A percentile compares a stretch with the other conserved stretches of the same genome.
These are phyloP conservation scores for Epichloe gansuensis DNA, from an alignment of 2,329 filamentous ascomycete species.

Conservation along the genomic window DNA sequence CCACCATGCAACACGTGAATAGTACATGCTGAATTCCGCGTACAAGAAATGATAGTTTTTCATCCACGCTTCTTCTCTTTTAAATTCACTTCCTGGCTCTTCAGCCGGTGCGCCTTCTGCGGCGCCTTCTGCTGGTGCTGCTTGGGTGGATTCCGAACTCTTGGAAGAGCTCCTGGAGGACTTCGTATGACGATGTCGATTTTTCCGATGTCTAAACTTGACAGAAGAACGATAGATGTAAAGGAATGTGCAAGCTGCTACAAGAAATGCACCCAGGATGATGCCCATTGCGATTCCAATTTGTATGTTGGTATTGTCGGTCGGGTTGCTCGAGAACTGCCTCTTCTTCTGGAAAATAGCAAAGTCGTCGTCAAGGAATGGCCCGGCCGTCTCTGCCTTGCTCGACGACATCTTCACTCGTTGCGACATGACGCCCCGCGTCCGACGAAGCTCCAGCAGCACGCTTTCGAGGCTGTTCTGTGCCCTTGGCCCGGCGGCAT, in stretches of 20 bases:
- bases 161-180: conserved; percentile 18
- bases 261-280: conserved; percentile 27
- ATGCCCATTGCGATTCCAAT: conserved; percentile 33
- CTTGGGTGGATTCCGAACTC: conserved; percentile 12
- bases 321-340: conserved; percentile 16
- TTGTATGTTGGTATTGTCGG: conserved; percentile 25
- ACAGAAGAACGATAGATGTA: conserved; percentile 28
- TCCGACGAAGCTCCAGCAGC: neutral
- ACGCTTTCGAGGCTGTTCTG: neutral
- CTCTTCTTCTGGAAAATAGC: conserved; percentile 10
- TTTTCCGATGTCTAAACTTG: conserved; percentile 19
- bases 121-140: neutral
- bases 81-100: neutral
- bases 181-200: conserved; percentile 14
- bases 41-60: neutral
- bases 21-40: neutral
- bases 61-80: too few species aligned
- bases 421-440: too few species aligned
- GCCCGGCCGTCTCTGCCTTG: neutral
- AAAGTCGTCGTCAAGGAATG: neutral
- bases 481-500: neutral
- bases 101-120: neutral
- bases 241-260: conserved; percentile 24
- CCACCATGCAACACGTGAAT: neutral
- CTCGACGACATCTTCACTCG: neutral